Percentiles rank a stretch among this genome's conserved stretches.
phyloP scores from a whole-genome alignment of 129 eudicot species.

The Mikania micrantha region DNA sequence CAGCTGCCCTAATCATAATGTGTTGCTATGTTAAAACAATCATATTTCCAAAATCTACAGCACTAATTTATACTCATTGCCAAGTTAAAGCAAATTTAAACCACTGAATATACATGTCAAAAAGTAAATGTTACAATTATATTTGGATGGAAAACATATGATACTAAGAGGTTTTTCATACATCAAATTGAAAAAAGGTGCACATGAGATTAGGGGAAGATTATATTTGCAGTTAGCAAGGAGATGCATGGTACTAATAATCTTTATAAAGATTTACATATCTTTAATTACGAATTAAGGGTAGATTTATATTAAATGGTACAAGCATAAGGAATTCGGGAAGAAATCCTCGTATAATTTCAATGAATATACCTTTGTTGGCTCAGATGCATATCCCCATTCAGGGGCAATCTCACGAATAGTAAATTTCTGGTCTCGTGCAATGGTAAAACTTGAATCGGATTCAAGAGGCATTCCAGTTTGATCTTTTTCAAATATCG shows the following conservation, averaged over 20 bases:
- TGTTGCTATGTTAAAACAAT: no score
- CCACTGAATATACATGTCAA: no score
- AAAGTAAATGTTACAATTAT: neutral
- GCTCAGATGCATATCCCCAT: constrained; percentile 82
- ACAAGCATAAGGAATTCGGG: neutral
- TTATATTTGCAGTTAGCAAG: neutral
- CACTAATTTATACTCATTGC: neutral
- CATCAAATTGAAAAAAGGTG: neutral
- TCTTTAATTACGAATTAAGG: neutral
- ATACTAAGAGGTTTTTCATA: no score
- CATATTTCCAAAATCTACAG: no score
- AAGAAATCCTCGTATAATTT: neutral
- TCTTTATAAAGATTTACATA: neutral
- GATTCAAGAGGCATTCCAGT: constrained; percentile 49
- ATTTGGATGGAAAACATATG: neutral
- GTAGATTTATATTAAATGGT: neutral
- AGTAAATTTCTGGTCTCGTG: constrained; percentile 65
- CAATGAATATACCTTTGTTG: constrained; percentile 60
- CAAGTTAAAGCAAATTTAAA: neutral
- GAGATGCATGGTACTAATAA: neutral
- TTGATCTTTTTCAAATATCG: constrained; percentile 48
- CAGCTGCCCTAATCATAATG: neutral
- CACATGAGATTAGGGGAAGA: neutral
- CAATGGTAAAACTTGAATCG: constrained; percentile 41
- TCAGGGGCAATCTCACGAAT: constrained; percentile 84